Percentiles rank a stretch among this genome's conserved stretches.
These are phyloP conservation scores for Wickerhamomyces sp. DNA, from an alignment of 1,139 yeast species.

Conservation along the genomic window DNA sequence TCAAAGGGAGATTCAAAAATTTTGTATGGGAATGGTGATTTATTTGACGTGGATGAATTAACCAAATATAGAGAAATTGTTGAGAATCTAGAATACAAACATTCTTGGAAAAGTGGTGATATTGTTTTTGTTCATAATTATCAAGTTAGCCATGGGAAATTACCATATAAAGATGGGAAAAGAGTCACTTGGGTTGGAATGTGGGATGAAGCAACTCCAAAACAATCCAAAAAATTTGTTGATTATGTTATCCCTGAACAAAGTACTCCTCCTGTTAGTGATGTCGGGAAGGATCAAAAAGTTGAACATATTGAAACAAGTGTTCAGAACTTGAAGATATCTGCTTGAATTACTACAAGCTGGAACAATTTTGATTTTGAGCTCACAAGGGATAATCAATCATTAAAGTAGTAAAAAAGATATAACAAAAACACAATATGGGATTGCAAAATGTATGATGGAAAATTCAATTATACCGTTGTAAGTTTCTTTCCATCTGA, in stretches of 20 bases:
- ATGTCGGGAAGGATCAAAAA: no score
- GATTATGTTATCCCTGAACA: slow-evolving; percentile 1
- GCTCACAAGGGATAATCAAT: no score
- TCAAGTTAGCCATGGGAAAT: slow-evolving; percentile 30
- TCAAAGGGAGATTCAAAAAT: slow-evolving; percentile 9
- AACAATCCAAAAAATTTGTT: neutral
- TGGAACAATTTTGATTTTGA: no score
- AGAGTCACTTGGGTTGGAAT: slow-evolving; percentile 23
- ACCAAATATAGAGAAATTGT: slow-evolving; percentile 22
- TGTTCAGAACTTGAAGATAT: neutral
- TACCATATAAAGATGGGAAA: slow-evolving; percentile 22
- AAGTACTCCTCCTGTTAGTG: no score
- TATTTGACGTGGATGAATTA: slow-evolving; percentile 20
- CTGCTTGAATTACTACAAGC: neutral
- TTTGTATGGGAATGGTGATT: slow-evolving; percentile 23
- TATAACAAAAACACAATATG: no score
- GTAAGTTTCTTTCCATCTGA: neutral
- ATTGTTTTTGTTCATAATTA: slow-evolving; percentile 30
- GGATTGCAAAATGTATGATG: neutral
- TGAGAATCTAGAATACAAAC: slow-evolving; percentile 19
- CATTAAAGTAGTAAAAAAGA: neutral
- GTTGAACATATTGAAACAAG: neutral
- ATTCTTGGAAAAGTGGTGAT: slow-evolving; percentile 30
- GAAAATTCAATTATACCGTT: no score
- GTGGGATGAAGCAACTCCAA: slow-evolving; percentile 17